Percentiles rank a stretch among this genome's conserved stretches.
phyloP scores from a whole-genome alignment of 1,284 basidiomycete species.

The Tilletia caries region DNA sequence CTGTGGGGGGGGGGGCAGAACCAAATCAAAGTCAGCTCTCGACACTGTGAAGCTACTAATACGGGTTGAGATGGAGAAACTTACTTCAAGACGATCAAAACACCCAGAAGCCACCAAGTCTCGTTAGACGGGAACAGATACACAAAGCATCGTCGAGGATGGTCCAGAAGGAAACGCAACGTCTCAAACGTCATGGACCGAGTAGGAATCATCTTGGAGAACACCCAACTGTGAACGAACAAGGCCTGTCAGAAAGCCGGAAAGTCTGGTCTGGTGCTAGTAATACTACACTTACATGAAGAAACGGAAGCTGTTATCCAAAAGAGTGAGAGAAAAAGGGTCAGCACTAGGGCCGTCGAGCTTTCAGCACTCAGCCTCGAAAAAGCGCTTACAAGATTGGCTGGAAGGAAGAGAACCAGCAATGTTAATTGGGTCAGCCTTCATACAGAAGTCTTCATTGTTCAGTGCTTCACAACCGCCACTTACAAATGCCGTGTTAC shows the following conservation, averaged over 20 bases:
- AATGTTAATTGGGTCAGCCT: no score
- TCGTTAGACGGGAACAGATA: constrained; percentile 88
- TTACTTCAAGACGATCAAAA: constrained; percentile 69
- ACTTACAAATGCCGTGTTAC: constrained; percentile 72
- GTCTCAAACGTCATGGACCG: constrained; percentile 71
- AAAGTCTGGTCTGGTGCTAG: background rate
- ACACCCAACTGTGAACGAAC: constrained; percentile 60
- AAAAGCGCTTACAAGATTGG: background rate
- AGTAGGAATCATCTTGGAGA: constrained; percentile 65
- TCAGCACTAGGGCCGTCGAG: no score
- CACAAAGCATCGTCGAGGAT: constrained; percentile 88
- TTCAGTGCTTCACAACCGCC: background rate
- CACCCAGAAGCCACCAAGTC: constrained; percentile 80
- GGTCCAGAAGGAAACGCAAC: constrained; percentile 85
- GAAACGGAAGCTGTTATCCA: constrained; percentile 36
- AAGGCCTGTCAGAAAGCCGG: background rate
- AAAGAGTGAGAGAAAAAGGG: background rate
- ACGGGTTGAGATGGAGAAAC: no score
- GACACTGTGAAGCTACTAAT: no score
- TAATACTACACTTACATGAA: constrained; percentile 33
- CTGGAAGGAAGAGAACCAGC: background rate
- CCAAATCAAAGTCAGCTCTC: no score
- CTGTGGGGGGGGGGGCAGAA: no score
- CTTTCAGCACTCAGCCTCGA: no score
- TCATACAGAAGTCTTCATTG: no score